Evolutionary conservation across 768 basidiomycete species (phyloP).

Genomic region (Candolleomyces aberdarensis): DNA sequence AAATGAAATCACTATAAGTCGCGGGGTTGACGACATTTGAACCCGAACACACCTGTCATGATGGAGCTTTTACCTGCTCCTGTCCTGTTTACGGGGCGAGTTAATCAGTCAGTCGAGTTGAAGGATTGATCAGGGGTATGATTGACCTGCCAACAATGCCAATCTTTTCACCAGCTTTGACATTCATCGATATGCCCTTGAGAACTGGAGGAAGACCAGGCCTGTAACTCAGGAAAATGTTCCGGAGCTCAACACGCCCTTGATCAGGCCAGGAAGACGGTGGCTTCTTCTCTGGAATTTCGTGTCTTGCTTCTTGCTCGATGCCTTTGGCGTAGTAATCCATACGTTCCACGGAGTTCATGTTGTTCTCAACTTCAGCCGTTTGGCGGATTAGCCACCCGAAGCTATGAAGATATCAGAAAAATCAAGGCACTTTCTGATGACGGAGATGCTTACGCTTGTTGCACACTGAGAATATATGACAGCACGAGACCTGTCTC

Average conservation of each 20-base stretch:
- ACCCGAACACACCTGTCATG: slow-evolving; percentile 55
- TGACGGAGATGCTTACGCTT: slow-evolving; percentile 36
- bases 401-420: slow-evolving; percentile 40
- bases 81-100: slow-evolving; percentile 39
- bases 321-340: slow-evolving; percentile 76
- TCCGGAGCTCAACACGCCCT: slow-evolving; percentile 70
- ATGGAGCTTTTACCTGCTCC: slow-evolving; percentile 90
- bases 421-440: background rate
- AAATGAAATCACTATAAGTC: background rate
- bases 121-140: background rate
- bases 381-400: slow-evolving; percentile 75
- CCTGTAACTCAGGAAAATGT: slow-evolving; percentile 79
- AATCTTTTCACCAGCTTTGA: slow-evolving; percentile 82
- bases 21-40: background rate
- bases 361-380: slow-evolving; percentile 89
- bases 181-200: slow-evolving; percentile 71
- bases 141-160: slow-evolving; percentile 73
- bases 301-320: slow-evolving; percentile 78
- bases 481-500: slow-evolving; percentile 77
- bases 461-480: slow-evolving; percentile 78
- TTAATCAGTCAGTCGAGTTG: background rate
- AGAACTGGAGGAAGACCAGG: slow-evolving; percentile 86
- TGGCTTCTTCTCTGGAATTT: slow-evolving; percentile 58
- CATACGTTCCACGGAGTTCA: slow-evolving; percentile 88
- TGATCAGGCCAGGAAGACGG: slow-evolving; percentile 67